A percentile compares a stretch with the other conserved stretches of the same genome.
Conservation (phyloP, 202 grass and related monocot genomes). For the Digitaria exilis region DNA sequence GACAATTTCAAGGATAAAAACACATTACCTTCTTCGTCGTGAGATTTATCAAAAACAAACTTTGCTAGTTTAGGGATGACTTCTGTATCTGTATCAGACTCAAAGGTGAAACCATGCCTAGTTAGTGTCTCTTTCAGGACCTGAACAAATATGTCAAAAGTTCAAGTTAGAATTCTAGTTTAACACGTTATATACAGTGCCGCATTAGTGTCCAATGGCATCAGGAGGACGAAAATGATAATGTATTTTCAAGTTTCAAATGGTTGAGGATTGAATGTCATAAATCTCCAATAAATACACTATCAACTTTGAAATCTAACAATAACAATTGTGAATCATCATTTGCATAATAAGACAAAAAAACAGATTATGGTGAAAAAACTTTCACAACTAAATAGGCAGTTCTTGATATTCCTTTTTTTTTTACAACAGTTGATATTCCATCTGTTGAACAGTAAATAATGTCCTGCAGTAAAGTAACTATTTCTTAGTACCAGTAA, state of each 20-base stretch:
- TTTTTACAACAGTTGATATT: background rate
- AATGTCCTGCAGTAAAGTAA: background rate
- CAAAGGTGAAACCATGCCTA: slow-evolving; percentile 80
- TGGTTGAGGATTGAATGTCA: background rate
- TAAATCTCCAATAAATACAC: slow-evolving; percentile 20
- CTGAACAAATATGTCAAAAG: slow-evolving; percentile 46
- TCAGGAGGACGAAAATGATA: background rate
- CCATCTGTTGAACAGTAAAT: background rate
- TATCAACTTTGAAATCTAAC: background rate
- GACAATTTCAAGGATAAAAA: background rate
- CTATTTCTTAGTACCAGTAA: background rate
- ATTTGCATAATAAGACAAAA: background rate
- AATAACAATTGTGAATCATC: background rate
- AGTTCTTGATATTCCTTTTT: background rate
- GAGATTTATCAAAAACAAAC: slow-evolving; percentile 81
- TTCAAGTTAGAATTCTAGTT: slow-evolving; percentile 18
- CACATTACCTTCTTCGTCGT: slow-evolving; percentile 69
- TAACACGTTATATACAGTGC: background rate
- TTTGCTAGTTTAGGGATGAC: slow-evolving; percentile 96
- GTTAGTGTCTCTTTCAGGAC: slow-evolving; percentile 84
- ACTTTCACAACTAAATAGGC: background rate
- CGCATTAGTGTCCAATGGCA: background rate
- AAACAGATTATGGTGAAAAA: background rate
- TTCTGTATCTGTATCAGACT: slow-evolving; percentile 97
- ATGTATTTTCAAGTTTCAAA: slow-evolving; percentile 19